These are phyloP conservation scores for Cladosporium sp. DNA, from an alignment of 2,329 filamentous ascomycete species.

Conservation along the genomic window DNA sequence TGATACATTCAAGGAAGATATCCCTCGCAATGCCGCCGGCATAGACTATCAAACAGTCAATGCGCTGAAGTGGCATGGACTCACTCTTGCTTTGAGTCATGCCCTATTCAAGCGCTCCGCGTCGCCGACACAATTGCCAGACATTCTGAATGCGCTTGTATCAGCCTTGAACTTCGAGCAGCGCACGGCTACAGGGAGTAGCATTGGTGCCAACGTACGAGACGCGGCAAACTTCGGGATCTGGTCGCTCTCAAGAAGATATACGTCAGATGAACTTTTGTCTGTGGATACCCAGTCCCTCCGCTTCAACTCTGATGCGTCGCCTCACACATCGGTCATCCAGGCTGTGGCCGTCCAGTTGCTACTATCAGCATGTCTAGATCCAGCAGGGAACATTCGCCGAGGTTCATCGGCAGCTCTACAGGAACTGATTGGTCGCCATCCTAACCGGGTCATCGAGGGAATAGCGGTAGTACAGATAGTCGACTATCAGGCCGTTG, in stretches of 20 bases:
- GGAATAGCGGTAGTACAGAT: constrained; percentile 83
- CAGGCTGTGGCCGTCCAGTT: constrained; percentile 73
- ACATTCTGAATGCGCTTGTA: constrained; percentile 70
- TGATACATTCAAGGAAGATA: constrained; percentile 57
- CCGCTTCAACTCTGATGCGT: background rate
- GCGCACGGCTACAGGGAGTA: constrained; percentile 74
- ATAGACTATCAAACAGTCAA: constrained; percentile 69
- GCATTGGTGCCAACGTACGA: constrained; percentile 80
- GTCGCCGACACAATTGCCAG: constrained; percentile 60
- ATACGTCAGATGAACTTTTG: constrained; percentile 71
- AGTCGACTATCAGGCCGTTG: constrained; percentile 90
- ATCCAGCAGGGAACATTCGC: constrained; percentile 88
- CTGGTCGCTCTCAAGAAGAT: constrained; percentile 85
- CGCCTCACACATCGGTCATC: constrained; percentile 32
- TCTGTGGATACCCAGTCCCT: constrained; percentile 43
- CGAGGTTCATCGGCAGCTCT: constrained; percentile 87
- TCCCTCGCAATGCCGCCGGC: constrained; percentile 43
- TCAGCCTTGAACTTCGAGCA: constrained; percentile 85
- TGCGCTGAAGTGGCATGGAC: constrained; percentile 81
- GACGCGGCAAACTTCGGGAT: constrained; percentile 96
- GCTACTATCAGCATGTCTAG: constrained; percentile 73
- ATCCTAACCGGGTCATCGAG: constrained; percentile 74
- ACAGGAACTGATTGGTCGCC: constrained; percentile 87
- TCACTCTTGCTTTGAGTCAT: constrained; percentile 82
- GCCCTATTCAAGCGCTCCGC: constrained; percentile 79